These are phyloP conservation scores for Acanthamoeba rhysodes DNA, from an alignment of 208 protist genomes.

Conservation along the genomic window DNA sequence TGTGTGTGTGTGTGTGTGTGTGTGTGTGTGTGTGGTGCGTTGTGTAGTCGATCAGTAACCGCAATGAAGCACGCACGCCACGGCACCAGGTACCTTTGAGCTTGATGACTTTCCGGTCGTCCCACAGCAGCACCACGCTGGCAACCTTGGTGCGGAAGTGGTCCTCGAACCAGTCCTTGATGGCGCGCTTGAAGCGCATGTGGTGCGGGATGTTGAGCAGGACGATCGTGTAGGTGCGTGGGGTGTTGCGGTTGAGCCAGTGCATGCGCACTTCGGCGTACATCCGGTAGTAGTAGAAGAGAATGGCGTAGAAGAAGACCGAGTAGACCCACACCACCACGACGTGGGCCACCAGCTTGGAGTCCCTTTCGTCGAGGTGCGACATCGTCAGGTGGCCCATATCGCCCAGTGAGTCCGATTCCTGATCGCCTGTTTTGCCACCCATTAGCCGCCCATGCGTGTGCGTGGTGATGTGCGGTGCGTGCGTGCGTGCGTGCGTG, in stretches of 20 bases:
- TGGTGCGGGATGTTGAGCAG: conserved; percentile 13
- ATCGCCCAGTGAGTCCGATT: conserved; percentile 29
- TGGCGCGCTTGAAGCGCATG: conserved; percentile 55
- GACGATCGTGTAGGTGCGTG: conserved; percentile 47
- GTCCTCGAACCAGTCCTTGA: conserved; percentile 57
- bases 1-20: too few species aligned
- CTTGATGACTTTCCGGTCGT: conserved; percentile 24
- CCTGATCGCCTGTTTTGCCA: background rate
- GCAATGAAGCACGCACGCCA: background rate
- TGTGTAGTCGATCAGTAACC: too few species aligned
- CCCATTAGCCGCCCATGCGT: background rate
- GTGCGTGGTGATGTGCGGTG: background rate
- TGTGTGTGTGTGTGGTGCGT: too few species aligned
- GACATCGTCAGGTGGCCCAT: conserved; percentile 59
- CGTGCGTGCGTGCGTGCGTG: too few species aligned
- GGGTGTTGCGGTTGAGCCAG: conserved; percentile 47
- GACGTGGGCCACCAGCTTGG: conserved; percentile 59
- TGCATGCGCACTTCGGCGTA: conserved; percentile 45
- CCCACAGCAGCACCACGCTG: conserved; percentile 44
- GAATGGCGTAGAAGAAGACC: conserved; percentile 57
- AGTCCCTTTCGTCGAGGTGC: background rate
- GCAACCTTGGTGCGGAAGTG: conserved; percentile 52
- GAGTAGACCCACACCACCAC: conserved; percentile 69
- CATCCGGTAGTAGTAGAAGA: conserved; percentile 55
- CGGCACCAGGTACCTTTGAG: background rate